Evolutionary conservation across 2,329 filamentous ascomycete genomes (phyloP).

Genomic region (Aspergillaceae sp.): DNA sequence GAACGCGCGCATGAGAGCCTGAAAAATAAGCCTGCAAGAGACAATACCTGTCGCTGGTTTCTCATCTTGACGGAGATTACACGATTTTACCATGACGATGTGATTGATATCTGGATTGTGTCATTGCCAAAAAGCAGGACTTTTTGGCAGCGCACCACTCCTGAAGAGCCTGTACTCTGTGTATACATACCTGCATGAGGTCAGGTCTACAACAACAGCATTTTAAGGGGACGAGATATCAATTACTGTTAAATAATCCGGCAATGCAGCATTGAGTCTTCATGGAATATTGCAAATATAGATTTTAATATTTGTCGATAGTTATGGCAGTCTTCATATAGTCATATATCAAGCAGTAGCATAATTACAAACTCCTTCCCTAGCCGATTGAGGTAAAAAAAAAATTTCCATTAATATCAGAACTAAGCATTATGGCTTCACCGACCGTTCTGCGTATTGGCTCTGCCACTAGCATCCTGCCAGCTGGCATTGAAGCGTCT

Average conservation of each 20-base stretch:
- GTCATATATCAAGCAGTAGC: neutral
- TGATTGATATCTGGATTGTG: too few species aligned
- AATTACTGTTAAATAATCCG: too few species aligned
- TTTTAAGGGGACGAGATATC: too few species aligned
- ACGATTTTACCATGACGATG: too few species aligned
- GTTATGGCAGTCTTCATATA: neutral
- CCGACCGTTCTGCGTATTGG: constrained; percentile 14
- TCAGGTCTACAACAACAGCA: too few species aligned
- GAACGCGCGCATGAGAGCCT: constrained; percentile 22
- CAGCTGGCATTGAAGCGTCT: constrained; percentile 76
- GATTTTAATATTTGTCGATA: too few species aligned
- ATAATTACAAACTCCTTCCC: neutral
- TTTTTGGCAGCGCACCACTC: too few species aligned
- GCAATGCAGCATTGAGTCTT: too few species aligned
- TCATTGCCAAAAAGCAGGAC: too few species aligned
- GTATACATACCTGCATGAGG: too few species aligned
- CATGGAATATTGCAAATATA: too few species aligned
- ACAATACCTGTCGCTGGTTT: neutral
- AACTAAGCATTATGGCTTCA: neutral
- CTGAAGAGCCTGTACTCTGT: too few species aligned
- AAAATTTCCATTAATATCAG: neutral
- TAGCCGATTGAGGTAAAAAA: neutral
- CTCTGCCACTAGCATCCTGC: constrained; percentile 69
- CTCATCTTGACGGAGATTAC: neutral
- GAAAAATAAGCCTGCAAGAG: neutral